These are phyloP conservation scores for Omphalotus guepiniiformis DNA, from an alignment of 768 basidiomycete genomes.

Conservation along the genomic window DNA sequence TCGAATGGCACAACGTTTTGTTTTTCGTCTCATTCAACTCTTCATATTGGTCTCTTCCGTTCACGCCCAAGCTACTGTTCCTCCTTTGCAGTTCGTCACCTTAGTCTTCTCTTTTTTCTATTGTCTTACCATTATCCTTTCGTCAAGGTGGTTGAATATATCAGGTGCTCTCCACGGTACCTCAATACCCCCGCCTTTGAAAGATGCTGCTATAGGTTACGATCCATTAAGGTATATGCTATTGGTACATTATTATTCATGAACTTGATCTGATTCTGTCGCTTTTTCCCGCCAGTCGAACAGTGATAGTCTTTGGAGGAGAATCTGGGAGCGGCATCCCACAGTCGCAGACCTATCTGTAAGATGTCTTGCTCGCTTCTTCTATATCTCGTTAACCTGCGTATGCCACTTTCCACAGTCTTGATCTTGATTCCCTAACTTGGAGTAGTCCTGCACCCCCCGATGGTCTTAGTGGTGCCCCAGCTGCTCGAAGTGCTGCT, in stretches of 20 bases:
- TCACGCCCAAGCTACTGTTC: slow-evolving; percentile 32
- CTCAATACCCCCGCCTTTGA: slow-evolving; percentile 55
- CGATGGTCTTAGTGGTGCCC: slow-evolving; percentile 38
- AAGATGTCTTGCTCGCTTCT: slow-evolving; percentile 19
- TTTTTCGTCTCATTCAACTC: slow-evolving; percentile 24
- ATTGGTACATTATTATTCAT: slow-evolving; percentile 25
- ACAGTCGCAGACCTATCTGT: slow-evolving; percentile 68
- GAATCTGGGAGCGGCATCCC: slow-evolving; percentile 61
- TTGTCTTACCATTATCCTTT: slow-evolving; percentile 24
- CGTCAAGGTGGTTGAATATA: slow-evolving; percentile 62
- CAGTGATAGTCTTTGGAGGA: slow-evolving; percentile 72
- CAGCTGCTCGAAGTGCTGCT: slow-evolving; percentile 62
- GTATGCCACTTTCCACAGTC: slow-evolving; percentile 32
- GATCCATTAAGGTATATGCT: too few species aligned
- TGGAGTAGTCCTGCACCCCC: slow-evolving; percentile 62
- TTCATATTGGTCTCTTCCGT: slow-evolving; percentile 6
- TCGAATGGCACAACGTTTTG: slow-evolving; percentile 28
- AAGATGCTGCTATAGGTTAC: slow-evolving; percentile 68
- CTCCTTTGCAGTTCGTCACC: slow-evolving; percentile 47
- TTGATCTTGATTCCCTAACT: slow-evolving; percentile 54
- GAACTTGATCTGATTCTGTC: not conserved
- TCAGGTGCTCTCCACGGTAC: slow-evolving; percentile 52
- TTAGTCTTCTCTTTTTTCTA: slow-evolving; percentile 17
- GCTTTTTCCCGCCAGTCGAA: slow-evolving; percentile 32
- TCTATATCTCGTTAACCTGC: slow-evolving; percentile 6